A percentile compares a stretch with the other conserved stretches of the same genome.
These are phyloP conservation scores for Triticum timopheevii DNA, from an alignment of 176 grass and related monocot species.

Conservation along the genomic window DNA sequence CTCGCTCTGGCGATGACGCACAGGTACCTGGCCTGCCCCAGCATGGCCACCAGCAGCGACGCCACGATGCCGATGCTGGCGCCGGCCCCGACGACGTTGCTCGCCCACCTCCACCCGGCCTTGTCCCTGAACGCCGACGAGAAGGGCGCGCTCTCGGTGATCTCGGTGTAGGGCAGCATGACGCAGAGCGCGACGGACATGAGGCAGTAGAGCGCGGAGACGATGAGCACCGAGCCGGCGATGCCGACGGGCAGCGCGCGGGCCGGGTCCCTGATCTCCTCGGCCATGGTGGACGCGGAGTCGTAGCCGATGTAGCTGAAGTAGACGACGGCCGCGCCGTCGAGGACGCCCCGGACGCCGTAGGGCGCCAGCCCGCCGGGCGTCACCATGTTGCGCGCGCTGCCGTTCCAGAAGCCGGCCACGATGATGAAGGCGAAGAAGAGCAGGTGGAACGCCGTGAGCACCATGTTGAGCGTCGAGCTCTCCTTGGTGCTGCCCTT, in stretches of 20 bases:
- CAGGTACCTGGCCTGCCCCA: conserved; percentile 91
- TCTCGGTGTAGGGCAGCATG: conserved; percentile 92
- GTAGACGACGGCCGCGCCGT: conserved; percentile 88
- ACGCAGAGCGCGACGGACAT: conserved; percentile 78
- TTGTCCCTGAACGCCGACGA: conserved; percentile 70
- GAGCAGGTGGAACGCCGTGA: conserved; percentile 79
- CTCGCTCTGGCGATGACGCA: conserved; percentile 87
- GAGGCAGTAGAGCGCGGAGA: conserved; percentile 84
- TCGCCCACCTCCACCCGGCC: conserved; percentile 72
- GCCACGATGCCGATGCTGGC: conserved; percentile 87
- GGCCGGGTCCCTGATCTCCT: conserved; percentile 78
- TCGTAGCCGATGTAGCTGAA: conserved; percentile 99
- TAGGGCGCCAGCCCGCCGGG: conserved; percentile 74
- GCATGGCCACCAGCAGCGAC: conserved; percentile 86
- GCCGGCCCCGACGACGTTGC: conserved; percentile 70
- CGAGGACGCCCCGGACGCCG: conserved; percentile 66
- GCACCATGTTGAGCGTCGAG: conserved; percentile 82
- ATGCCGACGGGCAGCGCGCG: conserved; percentile 83
- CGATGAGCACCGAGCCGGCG: conserved; percentile 73
- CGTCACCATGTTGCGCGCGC: conserved; percentile 52
- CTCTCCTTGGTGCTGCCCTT: conserved; percentile 83
- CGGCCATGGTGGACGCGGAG: conserved; percentile 92
- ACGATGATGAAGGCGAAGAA: conserved; percentile 87
- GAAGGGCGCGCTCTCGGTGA: conserved; percentile 64
- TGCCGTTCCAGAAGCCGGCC: conserved; percentile 65